Base-by-base conservation (phyloP, 495 filamentous ascomycete genomes). In the Durotheca rogersii region DNA sequence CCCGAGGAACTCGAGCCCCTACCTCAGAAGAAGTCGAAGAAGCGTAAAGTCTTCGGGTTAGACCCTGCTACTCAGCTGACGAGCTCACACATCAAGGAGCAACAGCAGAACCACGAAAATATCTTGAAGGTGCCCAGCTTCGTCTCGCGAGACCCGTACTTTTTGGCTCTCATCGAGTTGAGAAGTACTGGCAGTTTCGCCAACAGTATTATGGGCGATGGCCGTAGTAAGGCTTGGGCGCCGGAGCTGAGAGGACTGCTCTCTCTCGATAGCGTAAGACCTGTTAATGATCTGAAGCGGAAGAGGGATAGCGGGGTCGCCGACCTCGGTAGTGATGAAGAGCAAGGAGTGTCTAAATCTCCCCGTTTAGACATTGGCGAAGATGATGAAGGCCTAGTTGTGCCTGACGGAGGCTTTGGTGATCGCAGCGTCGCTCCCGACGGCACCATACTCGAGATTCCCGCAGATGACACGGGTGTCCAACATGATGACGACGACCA, bases 241-340 rank as follows among this genome's bases (percentile, higher is more conserved):
- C 93, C 91, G 2, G 93, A 98, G 68, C 79, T 98, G 4, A 84
- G 88, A 51, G 88, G 83, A 6, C 77, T 98, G 41, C 67, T 96
- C 17, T 92, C 89, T 25, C 74, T 96, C 23, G 88, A 91, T 49
- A 79, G 86, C 7, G 81, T 96, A 12, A 81, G 84, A 45, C 82
- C 80, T 37, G 77, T 84, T 9, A 86, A 88, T 36, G 89, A 93
- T 30, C 76, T 93, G 36, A 98, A 97, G 80, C 74, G 94, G 43
- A 98, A 98, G 77, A 84, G 93, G 30, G 93, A 95, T 65, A 89
- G 83, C 56, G 91, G 89, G 7, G 80, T 94, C 42, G 86, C 86
- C 23, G 89, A 91, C 63, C 76, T 94, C 64, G 81, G 77, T 16
- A 78, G 74, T 37, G 85, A 85, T 41, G 77, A 82, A 23, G 81